These are phyloP conservation scores for Mikania micrantha DNA, from an alignment of 129 eudicot genomes.

Conservation along the genomic window DNA sequence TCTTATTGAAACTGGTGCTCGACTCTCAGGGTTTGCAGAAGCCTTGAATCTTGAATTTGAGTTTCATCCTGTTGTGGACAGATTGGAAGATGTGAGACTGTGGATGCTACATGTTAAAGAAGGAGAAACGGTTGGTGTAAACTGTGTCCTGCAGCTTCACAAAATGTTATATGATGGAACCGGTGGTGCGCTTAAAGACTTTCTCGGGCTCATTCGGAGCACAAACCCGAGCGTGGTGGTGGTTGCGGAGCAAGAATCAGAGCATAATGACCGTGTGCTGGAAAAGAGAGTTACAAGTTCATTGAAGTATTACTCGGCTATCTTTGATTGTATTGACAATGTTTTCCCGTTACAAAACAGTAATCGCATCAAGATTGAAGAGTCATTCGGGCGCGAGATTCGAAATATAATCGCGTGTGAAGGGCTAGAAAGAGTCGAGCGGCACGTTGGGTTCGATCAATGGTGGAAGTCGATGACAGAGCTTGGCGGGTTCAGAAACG, in stretches of 20 bases:
- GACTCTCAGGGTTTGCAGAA: slow-evolving; percentile 66
- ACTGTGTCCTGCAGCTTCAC: slow-evolving; percentile 78
- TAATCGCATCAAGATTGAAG: slow-evolving; percentile 65
- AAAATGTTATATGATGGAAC: slow-evolving; percentile 63
- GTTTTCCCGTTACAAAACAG: slow-evolving; percentile 53
- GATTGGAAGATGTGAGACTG: slow-evolving; percentile 81
- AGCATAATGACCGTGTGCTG: slow-evolving; percentile 48
- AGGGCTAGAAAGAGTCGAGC: slow-evolving; percentile 73
- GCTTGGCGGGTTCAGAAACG: slow-evolving; percentile 56
- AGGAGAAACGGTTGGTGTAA: slow-evolving; percentile 67
- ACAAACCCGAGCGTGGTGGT: slow-evolving; percentile 59
- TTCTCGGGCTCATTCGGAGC: slow-evolving; percentile 77
- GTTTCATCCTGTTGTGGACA: slow-evolving; percentile 83
- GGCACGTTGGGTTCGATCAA: slow-evolving; percentile 58
- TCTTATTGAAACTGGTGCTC: slow-evolving; percentile 73
- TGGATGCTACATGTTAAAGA: slow-evolving; percentile 99
- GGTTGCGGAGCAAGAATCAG: slow-evolving; percentile 89
- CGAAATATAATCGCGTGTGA: slow-evolving; percentile 86
- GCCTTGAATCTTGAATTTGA: slow-evolving; percentile 63
- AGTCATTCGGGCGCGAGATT: slow-evolving; percentile 68
- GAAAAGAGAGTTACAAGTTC: slow-evolving; percentile 60
- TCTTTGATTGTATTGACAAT: slow-evolving; percentile 63
- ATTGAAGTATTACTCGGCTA: slow-evolving; percentile 69
- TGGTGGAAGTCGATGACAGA: slow-evolving; percentile 63
- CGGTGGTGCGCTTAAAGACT: slow-evolving; percentile 50